Base-by-base conservation (phyloP, 306 rosid species). In the Sicyos baderoa region DNA sequence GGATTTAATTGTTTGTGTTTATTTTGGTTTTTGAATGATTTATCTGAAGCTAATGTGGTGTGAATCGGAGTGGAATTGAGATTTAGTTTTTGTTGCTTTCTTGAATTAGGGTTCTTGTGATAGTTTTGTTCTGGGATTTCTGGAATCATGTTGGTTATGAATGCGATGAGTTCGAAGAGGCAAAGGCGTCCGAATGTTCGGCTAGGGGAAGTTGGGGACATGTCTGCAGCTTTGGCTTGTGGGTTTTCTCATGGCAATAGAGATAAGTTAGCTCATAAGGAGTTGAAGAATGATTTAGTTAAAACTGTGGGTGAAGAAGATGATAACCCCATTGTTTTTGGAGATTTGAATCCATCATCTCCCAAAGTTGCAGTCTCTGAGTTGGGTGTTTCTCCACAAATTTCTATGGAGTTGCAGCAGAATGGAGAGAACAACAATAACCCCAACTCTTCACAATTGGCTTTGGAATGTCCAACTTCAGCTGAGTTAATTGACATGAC, bases 121-220 rank as follows among this genome's bases (percentile, higher is more conserved):
- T 56, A 64, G 60, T 56, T 57, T 70, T 76, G 77, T 51, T 18
- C 50, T 51, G 42, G 42, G 55, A 60, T 50, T 21, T 19, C 49
- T 74, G 60, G 14, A 27, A 58, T 55, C 68, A 81, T 81, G 84
- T 15, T 77, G 78, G 74, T 81, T 3, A 21, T 76, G 50, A 74
- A 74, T 67, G 63, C 66, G 81, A 71, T 71, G 81, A 74, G 61
- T 54, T 65, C 77, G 5, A 80, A 80, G 71, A 80, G 84, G 71
- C 81, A 80, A 50, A 77, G 84, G 76, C 81, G 84, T 13, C 81
- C 81, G 60, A 80, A 80, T 77, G 84, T 77, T 71, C 74, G 84
- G 68, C 76, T 81, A 17, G 81, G 81, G 74, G 84, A 81, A 71
- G 71, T 77, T 56, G 81, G 84, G 45, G 79, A 80, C 47, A 68